Percentiles rank a stretch among this genome's conserved stretches.
phyloP scores from a whole-genome alignment of 352 stramenopile species.

The Phytopythium sindhum region DNA sequence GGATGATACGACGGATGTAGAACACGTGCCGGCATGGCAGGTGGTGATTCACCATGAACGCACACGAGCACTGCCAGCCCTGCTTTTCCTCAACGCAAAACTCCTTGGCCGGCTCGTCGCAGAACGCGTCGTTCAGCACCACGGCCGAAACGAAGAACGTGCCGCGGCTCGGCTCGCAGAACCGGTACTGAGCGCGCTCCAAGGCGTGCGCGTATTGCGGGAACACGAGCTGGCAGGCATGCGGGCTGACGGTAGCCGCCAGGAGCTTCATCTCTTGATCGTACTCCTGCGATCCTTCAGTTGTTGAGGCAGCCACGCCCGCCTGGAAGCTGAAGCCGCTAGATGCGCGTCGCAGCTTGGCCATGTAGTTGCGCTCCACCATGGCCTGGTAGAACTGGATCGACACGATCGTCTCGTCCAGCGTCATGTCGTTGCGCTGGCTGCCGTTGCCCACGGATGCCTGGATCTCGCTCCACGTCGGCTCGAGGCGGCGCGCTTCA shows the following conservation, averaged over 20 bases:
- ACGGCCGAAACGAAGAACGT: constrained; percentile 29
- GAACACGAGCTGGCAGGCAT: constrained; percentile 20
- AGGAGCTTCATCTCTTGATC: constrained; percentile 31
- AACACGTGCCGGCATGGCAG: constrained; percentile 31
- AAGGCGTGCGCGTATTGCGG: constrained; percentile 28
- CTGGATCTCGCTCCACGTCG: constrained; percentile 25
- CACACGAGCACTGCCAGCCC: constrained; percentile 34
- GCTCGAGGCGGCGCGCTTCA: constrained; percentile 18
- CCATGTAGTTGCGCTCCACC: constrained; percentile 26
- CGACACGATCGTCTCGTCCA: constrained; percentile 28
- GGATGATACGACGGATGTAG: constrained; percentile 31
- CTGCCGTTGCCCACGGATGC: constrained; percentile 11
- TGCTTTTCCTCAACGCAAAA: constrained; percentile 29
- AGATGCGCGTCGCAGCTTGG: constrained; percentile 10
- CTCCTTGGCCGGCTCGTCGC: constrained; percentile 27
- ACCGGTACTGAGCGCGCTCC: constrained; percentile 25
- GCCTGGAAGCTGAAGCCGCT: constrained; percentile 8
- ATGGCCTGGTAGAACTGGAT: constrained; percentile 33
- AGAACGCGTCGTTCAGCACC: constrained; percentile 24
- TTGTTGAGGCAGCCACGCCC: constrained; percentile 1
- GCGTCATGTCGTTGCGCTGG: constrained; percentile 16
- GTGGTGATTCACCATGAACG: constrained; percentile 33
- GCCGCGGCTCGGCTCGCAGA: constrained; percentile 26
- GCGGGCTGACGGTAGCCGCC: constrained; percentile 19
- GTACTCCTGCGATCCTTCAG: constrained; percentile 11